These are phyloP conservation scores for Colletotrichum caudatum DNA, from an alignment of 2,329 filamentous ascomycete species.

Conservation along the genomic window DNA sequence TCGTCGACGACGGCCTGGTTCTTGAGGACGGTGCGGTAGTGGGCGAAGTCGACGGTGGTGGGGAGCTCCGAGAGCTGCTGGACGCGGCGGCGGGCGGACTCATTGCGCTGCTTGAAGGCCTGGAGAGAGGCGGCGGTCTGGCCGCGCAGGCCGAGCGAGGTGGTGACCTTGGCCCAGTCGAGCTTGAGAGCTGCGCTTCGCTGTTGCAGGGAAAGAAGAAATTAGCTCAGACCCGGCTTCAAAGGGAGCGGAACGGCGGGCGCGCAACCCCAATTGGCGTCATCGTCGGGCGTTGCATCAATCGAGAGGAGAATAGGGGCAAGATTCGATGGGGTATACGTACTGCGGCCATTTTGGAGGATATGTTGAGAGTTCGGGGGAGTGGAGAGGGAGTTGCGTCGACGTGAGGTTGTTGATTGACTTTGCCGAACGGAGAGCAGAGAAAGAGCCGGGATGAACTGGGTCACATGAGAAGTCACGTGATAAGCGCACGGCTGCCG, in stretches of 20 bases:
- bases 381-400: constrained; percentile 62
- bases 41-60: constrained; percentile 89
- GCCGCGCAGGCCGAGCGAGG: constrained; percentile 94
- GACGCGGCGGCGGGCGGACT: constrained; percentile 96
- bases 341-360: constrained; percentile 76
- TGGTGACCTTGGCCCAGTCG: constrained; percentile 97
- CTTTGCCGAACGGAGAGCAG: constrained; percentile 57
- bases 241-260: constrained; percentile 16
- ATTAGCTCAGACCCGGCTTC: constrained; percentile 62
- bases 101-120: constrained; percentile 99
- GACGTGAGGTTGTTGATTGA: constrained; percentile 61
- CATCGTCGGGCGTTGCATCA: constrained; percentile 38
- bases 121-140: constrained; percentile 92
- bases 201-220: constrained; percentile 63
- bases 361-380: constrained; percentile 59
- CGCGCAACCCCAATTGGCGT: constrained; percentile 37
- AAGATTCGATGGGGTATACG: constrained; percentile 53
- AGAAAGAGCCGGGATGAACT: constrained; percentile 46
- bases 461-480: constrained; percentile 47
- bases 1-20: constrained; percentile 96
- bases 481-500: constrained; percentile 43
- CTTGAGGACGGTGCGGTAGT: constrained; percentile 94
- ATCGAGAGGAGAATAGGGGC: constrained; percentile 41
- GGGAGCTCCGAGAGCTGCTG: constrained; percentile 85
- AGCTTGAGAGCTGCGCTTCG: constrained; percentile 98